Conservation (phyloP, 2,329 filamentous ascomycete genomes). For the Sporothrix luriei region DNA sequence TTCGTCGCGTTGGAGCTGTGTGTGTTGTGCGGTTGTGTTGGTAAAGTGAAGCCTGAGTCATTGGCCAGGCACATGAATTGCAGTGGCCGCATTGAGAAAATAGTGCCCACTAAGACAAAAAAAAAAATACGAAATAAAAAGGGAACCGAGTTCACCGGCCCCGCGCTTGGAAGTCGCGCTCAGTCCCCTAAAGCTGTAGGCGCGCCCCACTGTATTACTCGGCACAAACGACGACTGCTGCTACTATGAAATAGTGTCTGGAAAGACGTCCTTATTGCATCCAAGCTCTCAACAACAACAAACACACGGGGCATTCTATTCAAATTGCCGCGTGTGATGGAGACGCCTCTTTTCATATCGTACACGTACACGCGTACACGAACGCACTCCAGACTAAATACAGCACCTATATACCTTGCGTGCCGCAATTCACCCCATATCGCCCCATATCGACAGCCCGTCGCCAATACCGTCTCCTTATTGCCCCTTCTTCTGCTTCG, state of each 20-base stretch:
- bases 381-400: too few relatives aligned
- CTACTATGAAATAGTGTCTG: neutral
- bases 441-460: too few relatives aligned
- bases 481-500: neutral
- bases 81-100: constrained; percentile 27
- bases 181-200: neutral
- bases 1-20: neutral
- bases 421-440: neutral
- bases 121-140: neutral
- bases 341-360: neutral
- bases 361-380: neutral
- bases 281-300: too few relatives aligned
- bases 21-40: neutral
- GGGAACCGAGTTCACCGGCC: constrained; percentile 10
- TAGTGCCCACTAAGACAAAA: constrained; percentile 24
- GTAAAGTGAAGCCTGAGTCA: constrained; percentile 26
- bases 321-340: too few relatives aligned
- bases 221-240: neutral
- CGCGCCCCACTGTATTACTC: neutral
- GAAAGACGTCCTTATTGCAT: too few relatives aligned
- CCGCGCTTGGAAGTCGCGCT: constrained; percentile 26
- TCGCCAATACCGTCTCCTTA: too few relatives aligned
- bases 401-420: neutral
- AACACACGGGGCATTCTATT: too few relatives aligned
- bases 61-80: constrained; percentile 18